Base-by-base conservation (phyloP, 2,329 filamentous ascomycete species). In the Tolypocladium guangdongense region DNA sequence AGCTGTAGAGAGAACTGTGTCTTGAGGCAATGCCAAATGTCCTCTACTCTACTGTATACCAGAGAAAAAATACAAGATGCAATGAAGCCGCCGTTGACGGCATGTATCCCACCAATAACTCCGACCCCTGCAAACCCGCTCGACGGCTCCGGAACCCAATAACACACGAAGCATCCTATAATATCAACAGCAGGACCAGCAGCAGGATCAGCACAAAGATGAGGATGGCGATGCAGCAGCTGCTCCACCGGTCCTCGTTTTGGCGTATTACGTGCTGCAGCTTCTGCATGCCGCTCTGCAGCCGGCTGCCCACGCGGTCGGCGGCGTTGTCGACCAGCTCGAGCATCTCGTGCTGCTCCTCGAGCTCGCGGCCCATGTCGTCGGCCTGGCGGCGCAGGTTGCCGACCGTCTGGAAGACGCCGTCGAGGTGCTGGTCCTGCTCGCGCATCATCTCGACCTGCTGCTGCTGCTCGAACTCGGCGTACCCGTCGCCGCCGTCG, bases 331-430 rank as follows among this genome's bases (percentile, higher is more conserved):
- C 92, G 41, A 95, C 87, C 51, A 88, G 84, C 58, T 93, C 85
- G 54, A 99, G 77, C 80, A 97, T 86, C 68, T 90, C 88, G 24
- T 80, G 80, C 76, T 99, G 93, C 73, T 99, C 93, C 71, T 96
- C 95, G 47, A 99, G 76, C 74, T 99, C 93, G 54, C 92, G 78
- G 1, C 93, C 92, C 92, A 99, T 99, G 62, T 90, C 88, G 70
- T 95, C 86, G 2, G 93, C 95, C 76, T 97, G 93, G 65, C 87
- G 79, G 53, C 92, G 78, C 65, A 99, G 72, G 66, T 90, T 96
- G 2, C 91, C 92, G 27, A 99, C 93, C 1, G 92, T 97, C 60
- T 85, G 82, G 66, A 95, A 96, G 48, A 99, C 92, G 18, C 88
- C 88, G 66, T 97, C 92, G 2, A 99, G 78, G 62, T 93, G 87